Evolutionary conservation across 768 basidiomycete genomes (phyloP), one percentile per base, ranked within the genome.

Genomic region (Pisolithus albus): DNA sequence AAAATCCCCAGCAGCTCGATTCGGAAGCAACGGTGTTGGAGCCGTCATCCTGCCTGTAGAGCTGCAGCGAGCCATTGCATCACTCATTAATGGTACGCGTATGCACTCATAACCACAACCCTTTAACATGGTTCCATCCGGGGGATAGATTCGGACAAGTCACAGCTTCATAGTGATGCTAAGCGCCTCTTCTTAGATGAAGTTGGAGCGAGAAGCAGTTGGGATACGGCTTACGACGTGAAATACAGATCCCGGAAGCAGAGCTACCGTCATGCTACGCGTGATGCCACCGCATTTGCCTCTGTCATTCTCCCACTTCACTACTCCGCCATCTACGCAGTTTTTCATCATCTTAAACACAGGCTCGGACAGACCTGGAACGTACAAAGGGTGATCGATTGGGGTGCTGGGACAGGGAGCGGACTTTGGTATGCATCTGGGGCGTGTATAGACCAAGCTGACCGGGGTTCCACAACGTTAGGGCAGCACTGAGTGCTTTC

Each of bases 221-320:
- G 87, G 87, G 72, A 77, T 44, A 57, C 76, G 16, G 59, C 74
- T 9, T 85, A 82, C 61, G 71, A 82, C 51, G 72, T 72, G 8
- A 71, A 69, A 52, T 88, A 89, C 65, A 81, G 77, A 56, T 83
- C 83, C 11, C 69, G 72, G 39, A 69, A 72, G 48, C 84, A 87
- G 60, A 74, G 77, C 34, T 67, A 67, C 51, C 77, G 76, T 24
- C 86, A 88, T 64, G 72, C 72, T 38, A 75, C 78, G 50, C 76
- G 86, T 24, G 88, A 92, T 56, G 89, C 84, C 21, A 83, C 86
- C 23, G 92, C 92, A 5, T 94, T 92, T 64, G 85, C 86, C 13
- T 83, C 88, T 11, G 76, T 93, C 46, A 86, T 84, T n/a, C 77
- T 94, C 56, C 92, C 92, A 1, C 82, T 84, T 3, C 87, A 92